phyloP scores from a whole-genome alignment of 140 eudicot species.

The Anethum foeniculum region DNA sequence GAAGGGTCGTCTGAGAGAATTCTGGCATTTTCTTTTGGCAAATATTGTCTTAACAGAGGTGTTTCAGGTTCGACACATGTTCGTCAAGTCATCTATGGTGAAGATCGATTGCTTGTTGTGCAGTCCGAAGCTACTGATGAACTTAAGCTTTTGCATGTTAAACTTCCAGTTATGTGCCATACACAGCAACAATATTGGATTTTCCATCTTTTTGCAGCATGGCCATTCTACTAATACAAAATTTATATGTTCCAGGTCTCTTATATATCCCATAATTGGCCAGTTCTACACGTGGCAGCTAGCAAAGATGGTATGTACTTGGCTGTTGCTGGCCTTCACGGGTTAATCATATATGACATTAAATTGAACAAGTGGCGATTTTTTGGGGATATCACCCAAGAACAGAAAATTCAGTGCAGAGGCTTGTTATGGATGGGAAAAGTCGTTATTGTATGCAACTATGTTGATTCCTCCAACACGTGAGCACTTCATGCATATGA shows the following conservation, averaged over 20 bases:
- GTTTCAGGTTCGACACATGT: constrained; percentile 80
- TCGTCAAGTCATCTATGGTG: constrained; percentile 93
- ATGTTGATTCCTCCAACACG: constrained; percentile 65
- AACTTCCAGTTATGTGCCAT: constrained; percentile 86
- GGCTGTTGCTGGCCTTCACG: constrained; percentile 98
- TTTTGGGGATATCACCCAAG: constrained; percentile 96
- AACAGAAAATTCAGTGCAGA: constrained; percentile 87
- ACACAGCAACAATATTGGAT: neutral
- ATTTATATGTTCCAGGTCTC: constrained; percentile 51
- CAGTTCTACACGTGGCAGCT: constrained; percentile 89
- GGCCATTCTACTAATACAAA: constrained; percentile 21
- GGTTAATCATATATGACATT: constrained; percentile 82
- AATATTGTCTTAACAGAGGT: constrained; percentile 92
- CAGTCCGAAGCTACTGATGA: constrained; percentile 97
- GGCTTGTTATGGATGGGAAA: constrained; percentile 98
- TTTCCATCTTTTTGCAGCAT: neutral
- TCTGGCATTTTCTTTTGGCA: constrained; percentile 81
- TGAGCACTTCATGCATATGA: constrained; percentile 28
- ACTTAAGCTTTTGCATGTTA: constrained; percentile 83
- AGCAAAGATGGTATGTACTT: constrained; percentile 94
- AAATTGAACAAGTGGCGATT: constrained; percentile 78
- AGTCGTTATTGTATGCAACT: constrained; percentile 93
- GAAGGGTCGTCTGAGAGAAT: constrained; percentile 79
- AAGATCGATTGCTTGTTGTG: constrained; percentile 94
- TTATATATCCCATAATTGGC: constrained; percentile 96